A percentile compares a stretch with the other conserved stretches of the same genome.
Conservation (phyloP, 106 monocot genomes). For the Apostasia shenzhenica region DNA sequence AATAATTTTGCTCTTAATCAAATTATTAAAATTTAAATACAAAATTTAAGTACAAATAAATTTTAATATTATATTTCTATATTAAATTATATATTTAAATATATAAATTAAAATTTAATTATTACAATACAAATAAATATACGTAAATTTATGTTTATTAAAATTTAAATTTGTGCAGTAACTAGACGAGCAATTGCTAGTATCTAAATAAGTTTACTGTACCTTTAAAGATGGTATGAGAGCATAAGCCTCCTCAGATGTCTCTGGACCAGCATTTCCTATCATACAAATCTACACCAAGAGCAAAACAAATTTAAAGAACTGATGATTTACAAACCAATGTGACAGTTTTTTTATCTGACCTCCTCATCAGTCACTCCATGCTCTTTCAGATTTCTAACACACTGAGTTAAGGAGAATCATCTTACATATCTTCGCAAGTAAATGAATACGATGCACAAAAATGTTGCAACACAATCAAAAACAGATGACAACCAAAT, state of each 20-base stretch:
- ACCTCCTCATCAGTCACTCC: constrained; percentile 72
- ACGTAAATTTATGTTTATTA: no score
- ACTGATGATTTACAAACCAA: neutral
- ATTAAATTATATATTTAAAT: no score
- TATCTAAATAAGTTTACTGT: neutral
- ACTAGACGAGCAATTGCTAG: no score
- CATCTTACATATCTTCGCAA: neutral
- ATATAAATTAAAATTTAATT: no score
- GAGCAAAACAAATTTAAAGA: neutral
- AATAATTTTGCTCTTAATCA: no score
- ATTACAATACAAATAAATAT: no score
- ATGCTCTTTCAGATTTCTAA: constrained; percentile 40
- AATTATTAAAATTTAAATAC: no score
- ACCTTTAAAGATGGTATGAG: constrained; percentile 64
- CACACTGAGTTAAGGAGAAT: constrained; percentile 11
- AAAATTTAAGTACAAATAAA: no score
- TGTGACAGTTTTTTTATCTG: constrained; percentile 5
- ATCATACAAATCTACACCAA: constrained; percentile 64
- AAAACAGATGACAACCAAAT: constrained; percentile 2
- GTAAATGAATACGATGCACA: neutral
- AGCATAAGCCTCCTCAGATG: constrained; percentile 50
- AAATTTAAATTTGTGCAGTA: no score
- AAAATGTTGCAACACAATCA: neutral
- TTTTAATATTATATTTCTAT: no score
- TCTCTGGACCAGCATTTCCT: constrained; percentile 42